Conservation (phyloP, 768 basidiomycete genomes). For the Amanita muscaria region DNA sequence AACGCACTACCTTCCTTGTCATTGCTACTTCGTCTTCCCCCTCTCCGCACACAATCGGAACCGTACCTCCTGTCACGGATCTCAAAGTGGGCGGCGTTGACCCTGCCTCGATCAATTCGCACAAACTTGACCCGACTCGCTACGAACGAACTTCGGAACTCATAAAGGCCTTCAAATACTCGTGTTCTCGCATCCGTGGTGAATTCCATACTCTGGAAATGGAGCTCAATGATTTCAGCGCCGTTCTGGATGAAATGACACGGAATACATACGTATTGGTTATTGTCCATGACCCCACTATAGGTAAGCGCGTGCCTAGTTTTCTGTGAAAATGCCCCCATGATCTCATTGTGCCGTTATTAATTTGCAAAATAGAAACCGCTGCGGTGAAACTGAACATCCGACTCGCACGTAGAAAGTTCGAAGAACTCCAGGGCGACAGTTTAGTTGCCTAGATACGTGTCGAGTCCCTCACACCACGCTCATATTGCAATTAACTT, state of each 20-base stretch:
- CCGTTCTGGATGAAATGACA: conserved; percentile 88
- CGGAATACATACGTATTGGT: conserved; percentile 89
- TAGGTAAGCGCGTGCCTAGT: conserved; percentile 45
- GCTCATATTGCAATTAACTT: conserved; percentile 10
- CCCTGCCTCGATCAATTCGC: conserved; percentile 23
- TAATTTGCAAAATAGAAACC: conserved; percentile 51
- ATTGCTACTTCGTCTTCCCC: conserved; percentile 71
- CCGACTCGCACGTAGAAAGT: conserved; percentile 75
- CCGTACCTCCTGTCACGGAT: conserved; percentile 15
- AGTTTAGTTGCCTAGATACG: conserved; percentile 32
- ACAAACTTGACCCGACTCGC: conserved; percentile 55
- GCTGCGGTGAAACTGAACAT: conserved; percentile 86
- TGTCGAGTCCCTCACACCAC: not conserved
- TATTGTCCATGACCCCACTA: conserved; percentile 80
- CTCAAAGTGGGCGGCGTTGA: conserved; percentile 14
- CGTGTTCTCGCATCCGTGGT: conserved; percentile 76
- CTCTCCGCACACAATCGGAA: conserved; percentile 26
- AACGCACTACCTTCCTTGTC: conserved; percentile 95
- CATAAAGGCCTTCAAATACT: conserved; percentile 92
- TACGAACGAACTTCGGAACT: conserved; percentile 88
- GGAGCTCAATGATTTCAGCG: conserved; percentile 78
- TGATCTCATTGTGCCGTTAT: not conserved
- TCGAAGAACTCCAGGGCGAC: conserved; percentile 82
- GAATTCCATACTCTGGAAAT: conserved; percentile 85
- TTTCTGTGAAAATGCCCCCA: conserved; percentile 5